These are phyloP conservation scores for Populus alba DNA, from an alignment of 345 rosid species.

Conservation along the genomic window DNA sequence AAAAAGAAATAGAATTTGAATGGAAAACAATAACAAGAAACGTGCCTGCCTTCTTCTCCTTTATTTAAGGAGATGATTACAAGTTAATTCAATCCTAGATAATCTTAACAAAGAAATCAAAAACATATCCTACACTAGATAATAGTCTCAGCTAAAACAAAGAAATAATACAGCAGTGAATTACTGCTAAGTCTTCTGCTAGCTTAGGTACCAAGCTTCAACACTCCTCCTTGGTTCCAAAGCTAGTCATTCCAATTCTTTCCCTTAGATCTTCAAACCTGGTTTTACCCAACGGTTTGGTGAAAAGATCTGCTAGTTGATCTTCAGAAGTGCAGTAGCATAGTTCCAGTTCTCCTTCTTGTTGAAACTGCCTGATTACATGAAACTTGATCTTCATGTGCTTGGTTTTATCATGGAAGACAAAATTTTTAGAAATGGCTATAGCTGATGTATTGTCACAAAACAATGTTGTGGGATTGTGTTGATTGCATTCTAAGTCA, in stretches of 20 bases:
- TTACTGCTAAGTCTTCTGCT: too few relatives aligned
- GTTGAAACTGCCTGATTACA: not conserved
- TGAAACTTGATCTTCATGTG: not conserved
- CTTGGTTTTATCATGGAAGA: not conserved
- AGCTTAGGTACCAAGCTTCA: not conserved
- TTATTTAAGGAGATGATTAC: too few relatives aligned
- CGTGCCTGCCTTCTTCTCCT: too few relatives aligned
- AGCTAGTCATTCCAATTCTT: not conserved
- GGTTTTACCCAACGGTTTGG: not conserved
- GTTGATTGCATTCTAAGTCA: not conserved
- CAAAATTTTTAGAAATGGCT: not conserved
- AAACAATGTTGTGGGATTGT: not conserved
- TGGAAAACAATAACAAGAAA: too few relatives aligned
- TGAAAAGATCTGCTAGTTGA: not conserved
- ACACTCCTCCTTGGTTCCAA: not conserved
- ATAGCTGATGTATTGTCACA: not conserved
- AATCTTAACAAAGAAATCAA: too few relatives aligned
- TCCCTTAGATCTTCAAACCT: not conserved
- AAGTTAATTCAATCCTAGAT: too few relatives aligned
- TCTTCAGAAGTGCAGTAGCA: not conserved
- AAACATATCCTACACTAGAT: too few relatives aligned
- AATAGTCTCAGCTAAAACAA: too few relatives aligned
- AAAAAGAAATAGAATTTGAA: too few relatives aligned
- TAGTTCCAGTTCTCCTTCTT: not conserved
- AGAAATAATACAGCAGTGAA: too few relatives aligned